Evolutionary conservation across 176 grass and related monocot species (phyloP), one percentile per base, ranked within the genome.

Genomic region (Puya raimondii): DNA sequence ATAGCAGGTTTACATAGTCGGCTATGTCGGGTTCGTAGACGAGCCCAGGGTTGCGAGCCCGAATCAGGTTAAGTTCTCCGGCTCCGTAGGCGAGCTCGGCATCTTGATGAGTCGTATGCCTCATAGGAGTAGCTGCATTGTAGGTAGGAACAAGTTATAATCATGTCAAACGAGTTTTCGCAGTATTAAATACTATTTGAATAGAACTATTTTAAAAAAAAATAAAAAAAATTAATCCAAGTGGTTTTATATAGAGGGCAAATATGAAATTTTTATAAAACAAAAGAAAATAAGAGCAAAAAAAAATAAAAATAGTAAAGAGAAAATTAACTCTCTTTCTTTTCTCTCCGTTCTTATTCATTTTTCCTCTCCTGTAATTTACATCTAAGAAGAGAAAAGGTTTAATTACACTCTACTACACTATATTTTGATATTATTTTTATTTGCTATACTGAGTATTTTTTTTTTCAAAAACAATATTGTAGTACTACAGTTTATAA

Each of bases 81-180:
- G 80, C 67, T 29, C 80, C 80, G 53, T 87, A 80, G 0, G 65
- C 65, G 58, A 87, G 72, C 54, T 87, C 80, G 29, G 76, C 70
- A 20, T 69, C 74, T 1, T 11, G 64, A 66, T 74, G 68, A 70
- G 22, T 26, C 23, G 76, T 52, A 48, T 80, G 17, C 70, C 77
- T 48, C 80, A 88, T 88, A 0, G 75, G 85, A 59, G 69, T 73
- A 11, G 79, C 87, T 89, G 2, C 74, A 69, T 3, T 0, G 53
- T 10, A 59, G 13, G 25, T 2, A 26, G 25, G 25, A 26, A 26
- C 0, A 26, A 26, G 25, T 26, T 26, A 26, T 26, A 2, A 26
- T 1, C 25, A 26, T 26, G 25, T n/a, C 1, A 2, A 26, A 26
- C 25, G n/a, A n/a, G n/a, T n/a, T 26, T 26, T 26, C 1, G 1